Conservation (phyloP, 1,284 basidiomycete genomes). For the Sanghuangporus weigelae region DNA sequence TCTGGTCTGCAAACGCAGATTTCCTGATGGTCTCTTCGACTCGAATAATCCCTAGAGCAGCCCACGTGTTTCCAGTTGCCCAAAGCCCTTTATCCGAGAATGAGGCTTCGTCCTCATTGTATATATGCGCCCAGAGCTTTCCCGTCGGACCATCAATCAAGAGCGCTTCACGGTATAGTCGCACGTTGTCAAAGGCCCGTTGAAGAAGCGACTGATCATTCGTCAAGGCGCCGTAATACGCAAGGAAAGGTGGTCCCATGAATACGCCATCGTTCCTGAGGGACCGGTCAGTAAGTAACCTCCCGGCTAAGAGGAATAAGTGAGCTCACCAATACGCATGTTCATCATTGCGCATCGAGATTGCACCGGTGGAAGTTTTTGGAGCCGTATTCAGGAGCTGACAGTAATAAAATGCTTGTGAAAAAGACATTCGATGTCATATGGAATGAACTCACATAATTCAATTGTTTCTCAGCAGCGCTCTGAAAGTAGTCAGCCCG, state of each 20-base stretch:
- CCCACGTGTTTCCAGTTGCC: constrained; percentile 46
- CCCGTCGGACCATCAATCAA: constrained; percentile 30
- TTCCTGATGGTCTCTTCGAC: constrained; percentile 43
- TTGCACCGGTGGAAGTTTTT: constrained; percentile 43
- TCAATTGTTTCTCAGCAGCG: constrained; percentile 24
- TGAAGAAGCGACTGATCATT: constrained; percentile 37
- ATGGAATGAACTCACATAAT: constrained; percentile 22
- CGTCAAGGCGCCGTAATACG: constrained; percentile 45
- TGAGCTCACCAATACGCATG: constrained; percentile 38
- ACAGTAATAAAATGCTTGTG: not conserved
- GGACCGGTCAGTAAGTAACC: not conserved
- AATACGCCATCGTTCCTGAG: constrained; percentile 54
- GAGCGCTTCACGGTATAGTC: constrained; percentile 39
- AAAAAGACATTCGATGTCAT: not conserved
- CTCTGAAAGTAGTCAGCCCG: constrained; percentile 22
- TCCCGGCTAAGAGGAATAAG: not conserved
- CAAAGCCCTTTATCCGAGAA: constrained; percentile 44
- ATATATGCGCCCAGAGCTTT: constrained; percentile 43
- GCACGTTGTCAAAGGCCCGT: constrained; percentile 42
- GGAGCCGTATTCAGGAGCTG: constrained; percentile 39
- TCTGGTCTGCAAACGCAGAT: constrained; percentile 29
- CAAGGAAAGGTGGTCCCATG: constrained; percentile 60
- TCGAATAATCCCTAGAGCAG: constrained; percentile 37
- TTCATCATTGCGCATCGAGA: constrained; percentile 41
- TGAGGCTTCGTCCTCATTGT: constrained; percentile 31